A percentile compares a stretch with the other conserved stretches of the same genome.
These are phyloP conservation scores for Omphalotus guepiniiformis DNA, from an alignment of 768 basidiomycete genomes.

Conservation along the genomic window DNA sequence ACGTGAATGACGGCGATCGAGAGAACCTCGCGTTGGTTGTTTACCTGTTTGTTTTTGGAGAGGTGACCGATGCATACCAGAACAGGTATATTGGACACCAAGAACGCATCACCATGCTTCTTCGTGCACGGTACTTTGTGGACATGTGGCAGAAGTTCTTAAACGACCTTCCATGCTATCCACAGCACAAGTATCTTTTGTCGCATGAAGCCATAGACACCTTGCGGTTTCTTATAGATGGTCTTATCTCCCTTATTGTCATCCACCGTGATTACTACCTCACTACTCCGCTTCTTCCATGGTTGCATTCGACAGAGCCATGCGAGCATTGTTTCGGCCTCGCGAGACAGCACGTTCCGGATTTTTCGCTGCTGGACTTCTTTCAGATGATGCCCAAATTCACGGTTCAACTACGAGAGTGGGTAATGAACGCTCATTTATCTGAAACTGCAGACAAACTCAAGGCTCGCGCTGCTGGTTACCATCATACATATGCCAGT, in stretches of 20 bases:
- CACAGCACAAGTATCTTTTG: constrained; percentile 20
- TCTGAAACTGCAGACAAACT: constrained; percentile 11
- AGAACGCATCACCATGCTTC: constrained; percentile 24
- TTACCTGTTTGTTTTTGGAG: constrained; percentile 38
- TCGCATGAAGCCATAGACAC: constrained; percentile 32
- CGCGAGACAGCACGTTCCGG: constrained; percentile 22
- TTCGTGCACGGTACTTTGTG: constrained; percentile 28
- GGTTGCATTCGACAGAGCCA: constrained; percentile 29
- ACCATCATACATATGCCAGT: constrained; percentile 26
- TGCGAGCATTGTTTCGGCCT: constrained; percentile 32
- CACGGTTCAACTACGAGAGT: constrained; percentile 20
- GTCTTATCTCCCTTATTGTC: constrained; percentile 25
- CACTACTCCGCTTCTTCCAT: constrained; percentile 27
- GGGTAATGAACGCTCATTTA: constrained; percentile 7
- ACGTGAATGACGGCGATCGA: too few species aligned
- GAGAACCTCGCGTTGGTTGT: too few species aligned
- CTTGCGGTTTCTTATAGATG: constrained; percentile 23
- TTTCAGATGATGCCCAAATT: constrained; percentile 20
- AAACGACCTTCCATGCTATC: constrained; percentile 21
- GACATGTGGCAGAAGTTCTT: constrained; percentile 24
- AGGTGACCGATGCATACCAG: constrained; percentile 35
- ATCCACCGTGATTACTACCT: constrained; percentile 29
- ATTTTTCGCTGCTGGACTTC: constrained; percentile 30
- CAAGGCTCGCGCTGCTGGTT: constrained; percentile 14
- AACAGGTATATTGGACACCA: constrained; percentile 23